Evolutionary conservation across 2,329 filamentous ascomycete species (phyloP), one percentile per base, ranked within the genome.

Genomic region (Sporothrix phasma): DNA sequence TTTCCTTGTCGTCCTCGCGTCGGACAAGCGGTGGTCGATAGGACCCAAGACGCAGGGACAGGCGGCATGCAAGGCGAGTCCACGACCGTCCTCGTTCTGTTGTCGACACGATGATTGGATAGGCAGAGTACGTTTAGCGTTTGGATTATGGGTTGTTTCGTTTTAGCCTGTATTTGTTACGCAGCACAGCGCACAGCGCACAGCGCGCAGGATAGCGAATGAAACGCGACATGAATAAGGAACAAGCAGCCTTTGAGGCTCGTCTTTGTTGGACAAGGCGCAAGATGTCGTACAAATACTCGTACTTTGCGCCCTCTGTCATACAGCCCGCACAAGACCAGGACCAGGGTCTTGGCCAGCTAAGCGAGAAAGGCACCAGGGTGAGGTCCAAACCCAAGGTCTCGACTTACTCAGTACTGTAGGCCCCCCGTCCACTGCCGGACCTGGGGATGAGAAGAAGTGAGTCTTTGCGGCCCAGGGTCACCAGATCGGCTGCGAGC

Each of bases 1-100:
- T 80, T 64, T 76, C 73, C 66, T 77, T 74, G 8, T 77, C 74
- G 2, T 69, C 73, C 62, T 37, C 39, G 19, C 19, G 31, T 17
- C n/a, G 43, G 24, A 26, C 39, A 24, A 49, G 31, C 15, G 37
- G 58, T 17, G 51, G 31, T 5, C 11, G 51, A 24, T 56, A 22
- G 8, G 11, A 5, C 10, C 15, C n/a, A 17, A 22, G 15, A 29
- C 17, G 24, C 22, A 11, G 26, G 5, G 41, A 31, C 37, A 29
- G 34, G 11, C 5, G 34, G 22, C 8, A 11, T 47, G 45, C 3
- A 46, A 24, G n/a, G n/a, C n/a, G n/a, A n/a, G n/a, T n/a, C n/a
- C n/a, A n/a, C n/a, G n/a, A n/a, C n/a, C n/a, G n/a, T n/a, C n/a
- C n/a, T n/a, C n/a, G n/a, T n/a, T n/a, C n/a, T n/a, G n/a, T n/a